Evolutionary conservation across 1,139 yeast species (phyloP), one percentile per base, ranked within the genome.

Genomic region (Hanseniaspora uvarum): DNA sequence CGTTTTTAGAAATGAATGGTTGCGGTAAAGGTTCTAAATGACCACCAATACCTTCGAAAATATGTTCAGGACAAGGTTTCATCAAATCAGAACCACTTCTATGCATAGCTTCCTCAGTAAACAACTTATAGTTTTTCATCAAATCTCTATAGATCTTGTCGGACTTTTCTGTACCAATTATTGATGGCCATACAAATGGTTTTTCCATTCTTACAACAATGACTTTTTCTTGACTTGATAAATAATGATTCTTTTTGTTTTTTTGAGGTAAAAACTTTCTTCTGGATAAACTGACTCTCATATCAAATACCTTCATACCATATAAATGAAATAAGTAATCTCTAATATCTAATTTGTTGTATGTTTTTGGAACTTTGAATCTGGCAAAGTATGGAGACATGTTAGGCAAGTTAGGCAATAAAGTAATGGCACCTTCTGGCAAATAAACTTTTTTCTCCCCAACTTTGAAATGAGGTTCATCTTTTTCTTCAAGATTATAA

Each of bases 381-480:
- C 87, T 88, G 51, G 96, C 96, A 68, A 88, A 96, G 70, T 83
- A 87, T 52, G 97, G 97, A 0, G 96, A 86, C 69, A 86, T 95
- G 65, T 86, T 86, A 23, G 97, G 96, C 64, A 85, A 85, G 47
- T 96, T 95, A 65, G 95, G 77, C 59, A 89, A 72, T 44, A 89
- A 73, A 53, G 85, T 78, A 41, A 89, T 73, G 59, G 94, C 75
- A 2, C 94, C 96, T 59, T 81, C 80, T 37, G 97, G 96, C 68
- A 89, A 83, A 66, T 79, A 87, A 16, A 84, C 72, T 59, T 82
- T 72, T 60, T 76, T 78, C 5, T 77, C 81, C 62, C 97, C 97
- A 6, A 84, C 79, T 53, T 72, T 74, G 75, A 87, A 89, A 70
- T 88, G 96, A 1, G 96, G 83, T 60, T 74, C 74, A 21, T 83